Evolutionary conservation across 108 stramenopile genomes (phyloP).

Genomic region (Nitzschia sp.): DNA sequence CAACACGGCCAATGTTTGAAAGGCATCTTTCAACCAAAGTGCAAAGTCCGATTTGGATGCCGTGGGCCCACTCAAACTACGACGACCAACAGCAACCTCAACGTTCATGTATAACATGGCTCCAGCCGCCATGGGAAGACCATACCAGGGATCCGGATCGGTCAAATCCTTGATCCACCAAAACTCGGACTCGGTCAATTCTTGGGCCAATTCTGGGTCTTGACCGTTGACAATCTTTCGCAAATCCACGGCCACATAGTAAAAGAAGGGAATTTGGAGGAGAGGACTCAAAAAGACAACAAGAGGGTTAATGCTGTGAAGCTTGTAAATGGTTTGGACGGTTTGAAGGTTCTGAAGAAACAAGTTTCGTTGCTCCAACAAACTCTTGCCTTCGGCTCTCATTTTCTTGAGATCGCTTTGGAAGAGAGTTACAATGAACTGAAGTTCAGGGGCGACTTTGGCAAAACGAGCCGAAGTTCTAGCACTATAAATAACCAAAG

Average conservation of each 20-base stretch:
- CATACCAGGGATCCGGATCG: constrained; percentile 87
- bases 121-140: constrained; percentile 74
- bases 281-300: constrained; percentile 74
- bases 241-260: constrained; percentile 75
- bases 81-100: constrained; percentile 74
- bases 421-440: constrained; percentile 69
- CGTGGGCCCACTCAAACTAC: constrained; percentile 62
- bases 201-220: constrained; percentile 76
- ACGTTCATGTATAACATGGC: constrained; percentile 74
- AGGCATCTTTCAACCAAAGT: constrained; percentile 66
- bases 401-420: constrained; percentile 63
- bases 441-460: constrained; percentile 80
- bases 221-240: constrained; percentile 78
- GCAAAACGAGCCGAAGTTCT: constrained; percentile 62
- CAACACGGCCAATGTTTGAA: constrained; percentile 80
- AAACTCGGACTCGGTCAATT: constrained; percentile 61
- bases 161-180: constrained; percentile 81
- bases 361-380: constrained; percentile 38
- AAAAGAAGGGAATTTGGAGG: constrained; percentile 79
- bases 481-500: constrained; percentile 71
- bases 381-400: constrained; percentile 38
- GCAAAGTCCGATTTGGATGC: constrained; percentile 64
- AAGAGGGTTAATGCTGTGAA: constrained; percentile 71
- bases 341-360: constrained; percentile 53
- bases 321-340: constrained; percentile 56